These are phyloP conservation scores for Hypoxylon sp. DNA, from an alignment of 2,329 filamentous ascomycete species.

Conservation along the genomic window DNA sequence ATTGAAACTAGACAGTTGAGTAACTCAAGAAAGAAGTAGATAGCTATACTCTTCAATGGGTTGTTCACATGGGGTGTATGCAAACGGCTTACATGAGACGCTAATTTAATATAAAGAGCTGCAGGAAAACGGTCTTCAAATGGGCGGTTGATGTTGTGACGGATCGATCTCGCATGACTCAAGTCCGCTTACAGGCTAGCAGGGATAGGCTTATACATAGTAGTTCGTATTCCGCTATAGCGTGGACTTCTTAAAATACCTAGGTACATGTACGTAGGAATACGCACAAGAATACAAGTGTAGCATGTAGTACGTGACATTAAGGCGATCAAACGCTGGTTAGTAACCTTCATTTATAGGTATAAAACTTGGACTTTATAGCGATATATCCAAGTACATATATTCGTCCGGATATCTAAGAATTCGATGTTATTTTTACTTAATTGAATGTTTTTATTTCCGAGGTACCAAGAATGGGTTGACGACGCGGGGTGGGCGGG, in stretches of 20 bases:
- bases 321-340: neutral
- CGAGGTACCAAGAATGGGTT: no score
- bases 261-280: neutral
- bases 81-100: constrained; percentile 5
- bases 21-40: neutral
- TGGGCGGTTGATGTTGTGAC: constrained; percentile 3
- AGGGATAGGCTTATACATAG: constrained; percentile 13
- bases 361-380: no score
- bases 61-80: neutral
- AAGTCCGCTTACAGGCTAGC: constrained; percentile 24
- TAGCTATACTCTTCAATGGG: neutral
- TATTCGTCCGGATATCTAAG: no score
- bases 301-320: neutral
- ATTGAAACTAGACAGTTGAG: neutral
- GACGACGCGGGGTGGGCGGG: no score
- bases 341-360: neutral
- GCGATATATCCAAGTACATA: no score
- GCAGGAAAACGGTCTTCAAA: neutral
- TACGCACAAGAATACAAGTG: neutral
- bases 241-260: no score
- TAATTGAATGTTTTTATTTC: no score
- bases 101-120: neutral
- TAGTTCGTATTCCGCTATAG: neutral
- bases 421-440: no score
- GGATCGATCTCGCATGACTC: constrained; percentile 13